Evolutionary conservation across 345 rosid genomes (phyloP).

Genomic region (Excoecaria agallocha): DNA sequence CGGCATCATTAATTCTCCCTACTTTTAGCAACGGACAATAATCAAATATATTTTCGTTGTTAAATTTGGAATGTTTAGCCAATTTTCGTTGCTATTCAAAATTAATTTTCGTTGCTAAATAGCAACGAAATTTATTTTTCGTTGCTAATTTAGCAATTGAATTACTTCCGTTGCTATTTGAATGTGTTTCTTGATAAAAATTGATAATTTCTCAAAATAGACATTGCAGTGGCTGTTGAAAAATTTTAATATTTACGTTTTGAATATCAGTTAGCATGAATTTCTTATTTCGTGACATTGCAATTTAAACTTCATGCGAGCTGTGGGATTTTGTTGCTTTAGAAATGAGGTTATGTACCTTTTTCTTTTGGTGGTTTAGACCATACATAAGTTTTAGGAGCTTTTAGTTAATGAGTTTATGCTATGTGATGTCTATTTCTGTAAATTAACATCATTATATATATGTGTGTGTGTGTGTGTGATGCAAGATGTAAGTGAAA

Average conservation of each 20-base stretch:
- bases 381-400: not conserved
- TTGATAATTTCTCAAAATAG: not conserved
- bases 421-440: not conserved
- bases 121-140: too few relatives aligned
- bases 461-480: not conserved
- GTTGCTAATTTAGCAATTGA: too few relatives aligned
- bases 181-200: not conserved
- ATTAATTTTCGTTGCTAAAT: too few relatives aligned
- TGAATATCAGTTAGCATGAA: not conserved
- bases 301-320: not conserved
- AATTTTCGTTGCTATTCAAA: too few relatives aligned
- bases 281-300: not conserved
- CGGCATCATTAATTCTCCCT: too few relatives aligned
- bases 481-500: too few relatives aligned
- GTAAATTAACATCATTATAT: not conserved
- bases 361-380: not conserved
- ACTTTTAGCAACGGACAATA: too few relatives aligned
- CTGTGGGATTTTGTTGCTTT: not conserved
- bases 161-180: too few relatives aligned
- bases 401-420: not conserved
- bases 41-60: too few relatives aligned
- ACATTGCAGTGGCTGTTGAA: not conserved
- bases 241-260: not conserved
- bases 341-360: not conserved
- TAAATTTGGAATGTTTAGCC: too few relatives aligned